Base-by-base conservation (phyloP, 1,284 basidiomycete species). In the Pseudomicrostroma phylloplanum region DNA sequence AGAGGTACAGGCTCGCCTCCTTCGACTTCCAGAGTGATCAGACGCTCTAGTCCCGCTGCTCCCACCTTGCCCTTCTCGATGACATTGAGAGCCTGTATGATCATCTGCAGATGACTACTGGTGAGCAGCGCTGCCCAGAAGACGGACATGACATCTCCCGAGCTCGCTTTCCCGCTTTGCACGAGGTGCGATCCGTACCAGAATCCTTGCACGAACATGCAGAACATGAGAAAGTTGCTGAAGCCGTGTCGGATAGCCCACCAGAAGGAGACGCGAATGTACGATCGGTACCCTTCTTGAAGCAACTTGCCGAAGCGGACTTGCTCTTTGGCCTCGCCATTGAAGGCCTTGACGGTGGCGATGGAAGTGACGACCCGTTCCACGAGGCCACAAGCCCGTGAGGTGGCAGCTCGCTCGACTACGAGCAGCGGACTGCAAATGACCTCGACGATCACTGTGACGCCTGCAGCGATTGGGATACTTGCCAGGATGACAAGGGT, bases 121-220 rank as follows among this genome's bases (percentile, higher is more conserved):
- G 91, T 91, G 61, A 96, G 88, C 54, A 97, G 82, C 77, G 91
- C 92, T 0, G 93, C 91, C 91, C 93, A 97, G 79, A 98, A 98
- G 55, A 94, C 91, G 36, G 89, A 88, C 87, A 93, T 92, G 67
- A 97, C 90, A 56, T 88, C 85, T 3, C 90, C 90, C 0, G 89
- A 83, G 1, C 81, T 82, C 58, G 86, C 83, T 63, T 84, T 85
- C 4, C 89, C 89, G 19, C 87, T 83, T 25, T 86, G 82, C 13
- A 98, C 91, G 58, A 96, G 85, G 74, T 89, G 88, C 1, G 89
- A 85, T 13, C 94, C 96, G 78, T 89, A 97, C 90, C 92, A 96
- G 81, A 97, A 97, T 1, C 90, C 92, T 74, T 92, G 89, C 64
- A 55, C 60, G 70, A 68, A 26, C 69, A 65, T 36, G 57, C 40